Evolutionary conservation across 2,329 filamentous ascomycete genomes (phyloP), one percentile per base, ranked within the genome.

Genomic region (Botrytis tulipae): DNA sequence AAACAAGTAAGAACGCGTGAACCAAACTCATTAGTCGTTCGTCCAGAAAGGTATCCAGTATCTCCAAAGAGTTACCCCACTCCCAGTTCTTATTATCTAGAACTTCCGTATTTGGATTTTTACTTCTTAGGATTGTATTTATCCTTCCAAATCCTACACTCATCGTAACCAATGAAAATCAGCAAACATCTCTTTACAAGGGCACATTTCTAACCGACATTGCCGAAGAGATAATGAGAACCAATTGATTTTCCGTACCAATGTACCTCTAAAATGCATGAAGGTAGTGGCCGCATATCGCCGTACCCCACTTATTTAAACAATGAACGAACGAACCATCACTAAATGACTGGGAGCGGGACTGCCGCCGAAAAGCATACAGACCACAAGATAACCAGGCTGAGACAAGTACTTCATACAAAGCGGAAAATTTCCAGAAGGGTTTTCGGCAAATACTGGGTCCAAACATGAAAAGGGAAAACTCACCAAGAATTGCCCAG

Each of bases 401-500:
- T 32, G n/a, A 57, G n/a, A 69, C 35, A 69, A 14, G n/a, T 32
- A 57, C 73, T 76, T 40, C n/a, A 57, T 25, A 69, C 37, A n/a
- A 44, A 42, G n/a, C n/a, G 51, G 48, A 44, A 42, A 69, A 14
- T 44, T 32, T 69, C 16, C 48, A 57, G 51, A 54, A 29, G 48
- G 25, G 25, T 12, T 32, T 57, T 57, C 25, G 42, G 22, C 18
- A 69, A 12, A 35, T 66, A 37, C 25, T 44, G 42, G 66, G 32
- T 57, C 37, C 37, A 40, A 20, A 46, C 44, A 44, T 32, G 37
- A 67, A 71, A 75, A 77, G 74, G 71, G 74, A 74, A 60, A 69
- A 73, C 93, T 83, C 91, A 98, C 95, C 96, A 99, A 79, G 93
- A 92, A 85, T 98, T 98, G 76, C 96, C 96, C 76, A 98, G 86